Percentiles rank a stretch among this genome's conserved stretches.
Evolutionary conservation across 352 stramenopile species (phyloP).

Genomic region (Globisporangium orthogonon): DNA sequence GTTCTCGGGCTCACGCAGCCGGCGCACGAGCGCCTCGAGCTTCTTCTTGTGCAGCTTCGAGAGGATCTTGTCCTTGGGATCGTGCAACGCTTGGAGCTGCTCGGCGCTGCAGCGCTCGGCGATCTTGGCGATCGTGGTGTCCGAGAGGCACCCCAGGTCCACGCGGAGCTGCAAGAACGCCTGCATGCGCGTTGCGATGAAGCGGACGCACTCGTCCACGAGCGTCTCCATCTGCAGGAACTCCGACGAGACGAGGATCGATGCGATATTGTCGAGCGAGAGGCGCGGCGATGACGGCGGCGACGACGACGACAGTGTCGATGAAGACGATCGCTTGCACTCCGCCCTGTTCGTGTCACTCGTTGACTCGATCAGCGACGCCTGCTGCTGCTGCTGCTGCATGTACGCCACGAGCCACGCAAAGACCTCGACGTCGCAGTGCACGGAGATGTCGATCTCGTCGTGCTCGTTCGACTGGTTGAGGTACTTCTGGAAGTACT

Average conservation of each 20-base stretch:
- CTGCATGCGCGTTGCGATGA: slow-evolving; percentile 63
- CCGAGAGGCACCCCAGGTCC: slow-evolving; percentile 82
- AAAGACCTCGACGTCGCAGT: slow-evolving; percentile 91
- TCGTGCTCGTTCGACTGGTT: slow-evolving; percentile 75
- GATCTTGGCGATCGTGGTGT: slow-evolving; percentile 66
- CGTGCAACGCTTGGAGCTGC: slow-evolving; percentile 59
- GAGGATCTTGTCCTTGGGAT: slow-evolving; percentile 85
- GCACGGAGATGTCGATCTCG: slow-evolving; percentile 91
- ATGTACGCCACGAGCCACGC: slow-evolving; percentile 90
- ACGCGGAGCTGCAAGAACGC: slow-evolving; percentile 84
- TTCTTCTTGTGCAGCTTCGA: slow-evolving; percentile 83
- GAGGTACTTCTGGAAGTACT: slow-evolving; percentile 87
- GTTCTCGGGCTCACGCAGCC: slow-evolving; percentile 16
- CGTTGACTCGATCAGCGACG: background rate
- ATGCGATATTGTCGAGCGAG: slow-evolving; percentile 67
- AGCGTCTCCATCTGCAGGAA: slow-evolving; percentile 90
- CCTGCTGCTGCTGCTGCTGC: slow-evolving; percentile 20
- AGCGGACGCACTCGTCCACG: slow-evolving; percentile 78
- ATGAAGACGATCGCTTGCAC: background rate
- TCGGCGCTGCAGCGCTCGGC: slow-evolving; percentile 46
- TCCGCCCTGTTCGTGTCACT: background rate
- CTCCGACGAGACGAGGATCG: slow-evolving; percentile 89
- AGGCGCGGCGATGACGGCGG: slow-evolving; percentile 17
- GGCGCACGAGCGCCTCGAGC: slow-evolving; percentile 48
- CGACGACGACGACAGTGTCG: background rate